These are phyloP conservation scores for Neurospora sublineolata DNA, from an alignment of 495 filamentous ascomycete species.

Conservation along the genomic window DNA sequence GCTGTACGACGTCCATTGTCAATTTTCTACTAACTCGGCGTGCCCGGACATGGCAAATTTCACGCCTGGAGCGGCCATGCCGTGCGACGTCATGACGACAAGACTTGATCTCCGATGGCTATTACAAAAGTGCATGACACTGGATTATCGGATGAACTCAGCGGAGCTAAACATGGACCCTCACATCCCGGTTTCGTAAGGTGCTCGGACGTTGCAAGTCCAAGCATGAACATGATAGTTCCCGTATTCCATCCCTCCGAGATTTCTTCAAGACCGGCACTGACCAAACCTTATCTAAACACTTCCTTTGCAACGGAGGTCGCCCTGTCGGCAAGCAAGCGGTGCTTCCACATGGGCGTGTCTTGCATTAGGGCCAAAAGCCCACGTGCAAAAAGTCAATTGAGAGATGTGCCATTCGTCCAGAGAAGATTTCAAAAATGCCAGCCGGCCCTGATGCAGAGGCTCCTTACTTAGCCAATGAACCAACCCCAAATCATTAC, in stretches of 20 bases:
- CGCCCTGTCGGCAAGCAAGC: background rate
- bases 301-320: background rate
- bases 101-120: background rate
- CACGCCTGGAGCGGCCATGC: background rate
- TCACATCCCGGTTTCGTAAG: background rate
- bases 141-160: background rate
- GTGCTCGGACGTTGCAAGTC: background rate
- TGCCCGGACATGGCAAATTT: background rate
- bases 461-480: background rate
- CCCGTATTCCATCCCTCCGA: background rate
- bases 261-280: background rate
- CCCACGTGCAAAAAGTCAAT: background rate
- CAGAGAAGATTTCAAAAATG: background rate
- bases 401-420: background rate
- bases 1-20: background rate
- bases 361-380: background rate
- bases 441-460: background rate
- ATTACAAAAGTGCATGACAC: background rate
- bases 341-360: background rate
- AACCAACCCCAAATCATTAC: background rate
- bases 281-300: background rate
- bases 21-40: background rate
- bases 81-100: background rate
- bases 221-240: background rate
- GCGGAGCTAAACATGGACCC: background rate